Base-by-base conservation (phyloP, 208 protist genomes). In the Leishmania turanica region DNA sequence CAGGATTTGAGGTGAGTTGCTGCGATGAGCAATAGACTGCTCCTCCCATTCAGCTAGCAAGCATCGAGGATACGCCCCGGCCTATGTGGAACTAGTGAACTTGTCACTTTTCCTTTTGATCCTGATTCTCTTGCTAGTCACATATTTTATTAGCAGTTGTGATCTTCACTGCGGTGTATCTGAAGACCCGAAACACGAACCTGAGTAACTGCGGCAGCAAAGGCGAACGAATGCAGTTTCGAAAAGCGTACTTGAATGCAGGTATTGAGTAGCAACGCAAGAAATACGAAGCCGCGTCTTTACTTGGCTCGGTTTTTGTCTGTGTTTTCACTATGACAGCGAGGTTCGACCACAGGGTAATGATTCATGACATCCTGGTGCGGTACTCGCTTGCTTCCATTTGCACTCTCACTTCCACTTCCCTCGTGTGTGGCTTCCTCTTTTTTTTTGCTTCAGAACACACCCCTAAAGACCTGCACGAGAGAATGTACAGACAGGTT, bases 401-500 rank as follows among this genome's bases (percentile, higher is more conserved):
- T 53, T 51, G 68, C 24, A 66, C 37, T 51, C 19, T 47, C 37
- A 47, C 31, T 70, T 70, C 37, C 37, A 45, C 19, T 74, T 74
- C 19, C 64, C 13, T 6, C 34, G 1, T n/a, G 24, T 62, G 56
- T 45, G 31, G 21, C 37, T 73, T 53, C 19, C 6, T 73, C 24
- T 45, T 73, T 47, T 45, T 45, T 31, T 64, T 40, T 75, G 45
- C 17, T 74, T 62, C 19, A 53, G 42, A 68, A 71, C 17, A 75
- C 49, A 42, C n/a, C 58, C 49, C 45, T 73, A 17, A 37, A 8
- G 3, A 75, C 51, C 19, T 27, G 6, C n/a, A 58, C 17, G 17
- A 60, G 13, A 75, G 3, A 75, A 83, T 83, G 81, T n/a, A 73
- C 53, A 69, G 81, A 72, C 66, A 77, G 42, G 5, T 76, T 6